A percentile compares a stretch with the other conserved stretches of the same genome.
phyloP scores from a whole-genome alignment of 148 eudicot species.

The Camellia lanceoleosa region DNA sequence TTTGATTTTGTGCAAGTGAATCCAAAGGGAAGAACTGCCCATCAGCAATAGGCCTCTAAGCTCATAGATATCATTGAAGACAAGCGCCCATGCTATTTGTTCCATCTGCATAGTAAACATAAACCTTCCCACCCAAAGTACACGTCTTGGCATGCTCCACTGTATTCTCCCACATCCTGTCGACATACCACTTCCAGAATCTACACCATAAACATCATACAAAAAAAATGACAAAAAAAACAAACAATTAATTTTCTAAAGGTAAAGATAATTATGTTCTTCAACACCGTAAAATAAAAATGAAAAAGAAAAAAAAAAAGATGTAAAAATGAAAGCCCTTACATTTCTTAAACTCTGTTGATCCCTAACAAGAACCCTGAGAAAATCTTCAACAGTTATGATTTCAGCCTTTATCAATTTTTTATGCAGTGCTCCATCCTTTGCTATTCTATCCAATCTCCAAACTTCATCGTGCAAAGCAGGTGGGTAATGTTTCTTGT shows the following conservation, averaged over 20 bases:
- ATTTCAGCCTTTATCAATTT: constrained; percentile 31
- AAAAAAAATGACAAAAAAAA: background rate
- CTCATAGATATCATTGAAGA: constrained; percentile 35
- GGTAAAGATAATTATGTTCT: background rate
- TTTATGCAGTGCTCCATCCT: constrained; percentile 41
- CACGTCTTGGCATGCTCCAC: constrained; percentile 43
- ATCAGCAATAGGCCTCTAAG: constrained; percentile 35
- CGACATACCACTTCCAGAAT: constrained; percentile 43
- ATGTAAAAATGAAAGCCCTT: constrained; percentile 1
- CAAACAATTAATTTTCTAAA: background rate
- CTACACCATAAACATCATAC: constrained; percentile 6
- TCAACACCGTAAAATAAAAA: background rate
- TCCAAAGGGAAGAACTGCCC: constrained; percentile 36
- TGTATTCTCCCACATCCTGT: constrained; percentile 39
- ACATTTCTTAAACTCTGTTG: constrained; percentile 32
- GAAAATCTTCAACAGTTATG: constrained; percentile 34
- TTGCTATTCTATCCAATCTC: constrained; percentile 41
- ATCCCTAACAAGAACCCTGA: constrained; percentile 35
- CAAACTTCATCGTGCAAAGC: constrained; percentile 41
- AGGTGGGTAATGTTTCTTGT: constrained; percentile 42
- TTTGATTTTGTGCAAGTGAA: constrained; percentile 31
- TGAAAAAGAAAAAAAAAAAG: background rate
- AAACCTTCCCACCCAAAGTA: constrained; percentile 31
- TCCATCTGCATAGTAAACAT: constrained; percentile 32
- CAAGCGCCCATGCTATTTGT: constrained; percentile 28